These are phyloP conservation scores for Pythium coloratum DNA, from an alignment of 352 stramenopile genomes.

Conservation along the genomic window DNA sequence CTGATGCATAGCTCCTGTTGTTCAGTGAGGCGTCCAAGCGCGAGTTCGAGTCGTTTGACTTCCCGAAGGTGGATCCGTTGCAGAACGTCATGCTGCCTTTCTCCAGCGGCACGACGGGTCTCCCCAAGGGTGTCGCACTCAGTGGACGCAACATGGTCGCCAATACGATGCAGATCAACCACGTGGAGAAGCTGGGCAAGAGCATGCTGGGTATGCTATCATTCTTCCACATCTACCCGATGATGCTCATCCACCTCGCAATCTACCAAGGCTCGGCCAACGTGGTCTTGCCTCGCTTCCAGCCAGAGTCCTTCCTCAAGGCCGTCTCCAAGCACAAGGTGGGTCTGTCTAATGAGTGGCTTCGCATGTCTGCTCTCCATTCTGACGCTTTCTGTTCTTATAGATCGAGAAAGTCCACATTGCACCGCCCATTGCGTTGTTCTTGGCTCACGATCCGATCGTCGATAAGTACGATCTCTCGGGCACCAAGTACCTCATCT, in stretches of 20 bases:
- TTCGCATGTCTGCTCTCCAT: no score
- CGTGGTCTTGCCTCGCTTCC: conserved; percentile 90
- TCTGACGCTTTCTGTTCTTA: neutral
- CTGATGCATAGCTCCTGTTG: neutral
- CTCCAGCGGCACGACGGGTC: conserved; percentile 92
- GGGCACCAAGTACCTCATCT: conserved; percentile 69
- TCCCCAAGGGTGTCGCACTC: conserved; percentile 89
- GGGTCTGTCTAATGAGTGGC: neutral
- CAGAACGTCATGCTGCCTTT: conserved; percentile 83
- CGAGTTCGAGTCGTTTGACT: conserved; percentile 41
- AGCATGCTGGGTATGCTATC: conserved; percentile 76
- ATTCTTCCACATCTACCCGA: conserved; percentile 96
- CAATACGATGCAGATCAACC: conserved; percentile 78
- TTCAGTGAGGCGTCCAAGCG: conserved; percentile 39
- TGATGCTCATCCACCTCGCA: conserved; percentile 78
- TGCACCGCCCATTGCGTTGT: conserved; percentile 85
- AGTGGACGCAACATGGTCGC: conserved; percentile 87
- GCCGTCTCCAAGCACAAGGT: conserved; percentile 58
- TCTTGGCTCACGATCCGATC: conserved; percentile 85
- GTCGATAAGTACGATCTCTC: conserved; percentile 92
- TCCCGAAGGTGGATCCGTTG: conserved; percentile 57
- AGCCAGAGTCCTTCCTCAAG: conserved; percentile 85
- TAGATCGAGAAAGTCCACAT: conserved; percentile 46
- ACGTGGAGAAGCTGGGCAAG: neutral
- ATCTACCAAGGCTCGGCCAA: conserved; percentile 76